Base-by-base conservation (phyloP, 148 eudicot genomes). In the Arctostaphylos glauca region DNA sequence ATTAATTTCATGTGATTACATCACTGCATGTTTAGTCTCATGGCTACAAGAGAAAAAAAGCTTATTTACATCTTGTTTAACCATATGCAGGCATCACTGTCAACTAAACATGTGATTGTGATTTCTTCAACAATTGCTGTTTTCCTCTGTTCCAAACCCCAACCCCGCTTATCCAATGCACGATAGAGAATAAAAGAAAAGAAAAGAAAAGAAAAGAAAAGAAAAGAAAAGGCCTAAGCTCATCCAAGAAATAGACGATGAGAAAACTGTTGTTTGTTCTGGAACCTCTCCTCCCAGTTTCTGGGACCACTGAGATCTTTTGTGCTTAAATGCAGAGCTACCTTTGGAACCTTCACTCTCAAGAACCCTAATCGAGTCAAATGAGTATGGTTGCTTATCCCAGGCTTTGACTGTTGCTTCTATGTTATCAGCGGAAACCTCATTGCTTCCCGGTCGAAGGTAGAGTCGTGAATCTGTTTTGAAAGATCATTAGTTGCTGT, bases 301-400 rank as follows among this genome's bases (percentile, higher is more conserved):
- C n/a, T 52, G 58, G 41, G 15, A 43, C 79, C 23, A 4, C 68
- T 78, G 76, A 53, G 31, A 47, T 83, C 48, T 38, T 80, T 25
- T 52, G 38, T 54, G 9, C 66, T 75, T 54, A 38, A 79, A 75
- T 87, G 80, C 92, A 93, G 99, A 94, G 83, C 94, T 97, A 80
- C 98, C 99, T 5, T 81, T 97, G 93, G 99, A 97, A 82, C 99
- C 99, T 73, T 97, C 98, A 72, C 91, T 97, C 50, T 91, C 99
- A 5, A 92, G 99, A 91, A 97, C 99, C 78, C 85, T 97, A 81
- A 85, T 97, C 59, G 98, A 92, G 83, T 98, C 99, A 78, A 94
- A 97, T 86, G 92, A 92, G 84, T 89, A 74, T 82, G 96, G 94
- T 70, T 90, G 97, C 84, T 82, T 97, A 78, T 90, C 99, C 53